Base-by-base conservation (phyloP, 2,329 filamentous ascomycete genomes). In the Hypoxylon sp. region DNA sequence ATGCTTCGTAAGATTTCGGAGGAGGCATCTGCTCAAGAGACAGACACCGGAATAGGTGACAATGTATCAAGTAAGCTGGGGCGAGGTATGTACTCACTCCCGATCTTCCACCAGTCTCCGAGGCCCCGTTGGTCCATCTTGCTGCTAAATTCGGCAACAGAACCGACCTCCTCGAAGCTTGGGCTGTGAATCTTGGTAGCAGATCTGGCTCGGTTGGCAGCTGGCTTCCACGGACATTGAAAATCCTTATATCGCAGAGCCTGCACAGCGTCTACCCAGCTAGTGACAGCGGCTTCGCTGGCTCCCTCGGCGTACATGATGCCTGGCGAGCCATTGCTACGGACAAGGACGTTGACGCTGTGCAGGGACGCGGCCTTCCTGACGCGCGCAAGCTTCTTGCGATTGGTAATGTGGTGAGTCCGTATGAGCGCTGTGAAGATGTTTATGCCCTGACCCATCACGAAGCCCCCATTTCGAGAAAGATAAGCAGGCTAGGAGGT, bases 381-480 rank as follows among this genome's bases (percentile, higher is more conserved):
- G 18, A 93, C 79, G 53, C 74, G 75, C 6, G 77, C 74, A 0
- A 82, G 74, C 70, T 93, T 93, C 71, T 91, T 92, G 63, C 89
- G 87, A 0, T 88, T 92, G 3, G 89, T 92, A 69, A 93, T 92
- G 72, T 93, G 90, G 66, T 93, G 90, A 0, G 90, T 93, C 48
- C 88, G 84, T 58, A 93, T 90, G 41, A 93, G 77, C 24, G 88
- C 83, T 69, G 74, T 75, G 60, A 73, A 78, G 21, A 72, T 60
- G 20, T 41, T 64, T 11, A 35, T 23, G 27, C 29, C 37, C n/a
- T 43, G 48, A 37, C 43, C 62, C 67, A 67, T 69, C 17, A 37
- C 43, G 26, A 27, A 21, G 27, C 15, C 13, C 4, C 2, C 17
- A 18, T 6, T 23, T 8, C 29, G 27, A 4, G 31, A 41, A 9